Base-by-base conservation (phyloP, 257 asterid species). In the Hygrophila difformis region DNA sequence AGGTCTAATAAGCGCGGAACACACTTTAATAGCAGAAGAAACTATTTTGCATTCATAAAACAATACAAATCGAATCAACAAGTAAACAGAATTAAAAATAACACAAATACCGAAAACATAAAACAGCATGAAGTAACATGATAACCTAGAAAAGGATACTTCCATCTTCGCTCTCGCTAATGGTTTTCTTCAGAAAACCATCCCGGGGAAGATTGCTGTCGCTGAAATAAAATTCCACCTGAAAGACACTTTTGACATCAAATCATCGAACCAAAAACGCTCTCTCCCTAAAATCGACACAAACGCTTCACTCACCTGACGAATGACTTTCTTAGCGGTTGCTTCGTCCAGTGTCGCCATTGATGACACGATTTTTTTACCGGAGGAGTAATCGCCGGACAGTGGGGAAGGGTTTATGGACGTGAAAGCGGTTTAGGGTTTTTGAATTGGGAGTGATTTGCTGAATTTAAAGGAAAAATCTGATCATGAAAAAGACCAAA, bases 201-300 rank as follows among this genome's bases (percentile, higher is more conserved):
- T 91, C 99, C 50, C 81, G 68, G n/a, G 99, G 95, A 34, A 91
- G 94, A 71, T 86, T 91, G 51, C 99, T 91, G 64, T 86, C 99
- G 49, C 99, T 75, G 62, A 91, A 82, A 67, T 91, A 91, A 63
- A 91, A 91, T 71, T 91, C 96, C 37, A 91, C 95, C 99, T 91
- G 84, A 54, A 47, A 39, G n/a, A 17, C 31, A 26, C 31, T 3
- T 26, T 26, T 26, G 31, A 26, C 31, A 26, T 5, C 4, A 26
- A 0, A 1, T 26, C 17, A 6, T 10, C 37, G 10, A 24, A 23
- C 39, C 17, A 10, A 23, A 42, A 19, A 15, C 19, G 6, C 6
- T 36, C 40, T 16, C 28, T 36, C 34, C 12, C 13, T 11, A 8
- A 42, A 20, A 19, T 38, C 3, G 18, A 35, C 48, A 23, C 8